Evolutionary conservation across 202 grass and related monocot species (phyloP), one percentile per base, ranked within the genome.

Genomic region (Panicum virgatum): DNA sequence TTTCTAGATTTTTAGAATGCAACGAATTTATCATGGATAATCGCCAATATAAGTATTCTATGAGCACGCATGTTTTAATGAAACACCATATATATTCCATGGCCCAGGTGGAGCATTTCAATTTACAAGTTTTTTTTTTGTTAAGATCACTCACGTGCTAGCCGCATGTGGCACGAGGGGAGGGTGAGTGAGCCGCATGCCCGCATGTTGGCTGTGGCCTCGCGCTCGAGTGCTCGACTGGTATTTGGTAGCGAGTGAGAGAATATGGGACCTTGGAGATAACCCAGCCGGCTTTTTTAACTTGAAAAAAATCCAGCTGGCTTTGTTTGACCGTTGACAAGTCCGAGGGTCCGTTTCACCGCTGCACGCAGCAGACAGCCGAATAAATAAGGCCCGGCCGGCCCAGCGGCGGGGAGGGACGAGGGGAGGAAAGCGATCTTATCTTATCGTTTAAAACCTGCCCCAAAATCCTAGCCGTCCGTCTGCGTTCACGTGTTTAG

Each of bases 271-370:
- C n/a, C n/a, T n/a, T n/a, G 13, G 9, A 37, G 29, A 36, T 63
- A 66, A 2, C 20, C 69, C 69, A n/a, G 6, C n/a, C 11, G 32
- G 32, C 32, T 4, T 34, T 34, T 34, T 34, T 34, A 34, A 34
- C 32, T 34, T 34, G 32, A 34, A 34, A 34, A 34, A 34, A 5
- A n/a, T 11, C 9, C 20, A 10, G 84, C 84, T 72, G 76, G 37
- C 77, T 27, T 36, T 46, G 8, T 78, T 82, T 82, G 82, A 88
- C 85, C 64, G 76, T 52, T 32, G 65, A 87, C 73, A 12, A 2
- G 56, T 9, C 16, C 47, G 19, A 5, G 14, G 54, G 25, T 7
- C 29, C 19, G 5, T 14, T 14, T 48, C 16, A 22, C 54, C 54
- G 9, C 1, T 12, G 22, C 53, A 77, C 50, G 3, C n/a, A 69